phyloP scores from a whole-genome alignment of 257 asterid genomes.

The Ilex asprella region DNA sequence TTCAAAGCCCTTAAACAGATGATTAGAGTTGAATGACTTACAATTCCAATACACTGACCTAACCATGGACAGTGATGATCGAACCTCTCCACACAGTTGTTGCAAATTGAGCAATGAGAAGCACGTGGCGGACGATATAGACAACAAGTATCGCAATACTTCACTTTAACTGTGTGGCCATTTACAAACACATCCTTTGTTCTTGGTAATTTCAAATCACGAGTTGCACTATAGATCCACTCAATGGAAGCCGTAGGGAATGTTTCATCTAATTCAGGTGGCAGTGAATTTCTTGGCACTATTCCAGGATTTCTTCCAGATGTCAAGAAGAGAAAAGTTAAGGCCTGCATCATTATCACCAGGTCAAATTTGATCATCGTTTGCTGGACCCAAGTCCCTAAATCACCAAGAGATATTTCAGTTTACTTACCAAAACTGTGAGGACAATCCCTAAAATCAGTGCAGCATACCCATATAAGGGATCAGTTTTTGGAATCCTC shows the following conservation, averaged over 20 bases:
- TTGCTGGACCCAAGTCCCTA: not conserved
- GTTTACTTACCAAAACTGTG: slow-evolving; percentile 49
- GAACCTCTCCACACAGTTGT: slow-evolving; percentile 87
- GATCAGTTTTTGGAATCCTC: slow-evolving; percentile 32
- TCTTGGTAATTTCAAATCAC: slow-evolving; percentile 53
- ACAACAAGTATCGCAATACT: slow-evolving; percentile 82
- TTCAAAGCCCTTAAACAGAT: too few relatives aligned
- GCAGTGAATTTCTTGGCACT: slow-evolving; percentile 62
- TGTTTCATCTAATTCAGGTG: slow-evolving; percentile 40
- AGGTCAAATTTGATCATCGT: slow-evolving; percentile 7
- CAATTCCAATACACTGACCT: slow-evolving; percentile 89
- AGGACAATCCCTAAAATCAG: slow-evolving; percentile 47
- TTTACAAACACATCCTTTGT: slow-evolving; percentile 62
- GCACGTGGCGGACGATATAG: slow-evolving; percentile 92
- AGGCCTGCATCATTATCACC: slow-evolving; percentile 39
- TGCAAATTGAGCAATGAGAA: slow-evolving; percentile 95
- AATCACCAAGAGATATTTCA: not conserved
- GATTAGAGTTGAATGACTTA: slow-evolving; percentile 25
- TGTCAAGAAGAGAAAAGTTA: slow-evolving; percentile 69
- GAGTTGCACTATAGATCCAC: slow-evolving; percentile 43
- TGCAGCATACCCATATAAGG: slow-evolving; percentile 39
- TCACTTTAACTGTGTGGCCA: slow-evolving; percentile 60
- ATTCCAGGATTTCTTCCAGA: slow-evolving; percentile 76
- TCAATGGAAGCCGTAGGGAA: slow-evolving; percentile 39
- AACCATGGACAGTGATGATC: slow-evolving; percentile 99